Base-by-base conservation (phyloP, 148 eudicot genomes). In the Chenopodium quinoa region DNA sequence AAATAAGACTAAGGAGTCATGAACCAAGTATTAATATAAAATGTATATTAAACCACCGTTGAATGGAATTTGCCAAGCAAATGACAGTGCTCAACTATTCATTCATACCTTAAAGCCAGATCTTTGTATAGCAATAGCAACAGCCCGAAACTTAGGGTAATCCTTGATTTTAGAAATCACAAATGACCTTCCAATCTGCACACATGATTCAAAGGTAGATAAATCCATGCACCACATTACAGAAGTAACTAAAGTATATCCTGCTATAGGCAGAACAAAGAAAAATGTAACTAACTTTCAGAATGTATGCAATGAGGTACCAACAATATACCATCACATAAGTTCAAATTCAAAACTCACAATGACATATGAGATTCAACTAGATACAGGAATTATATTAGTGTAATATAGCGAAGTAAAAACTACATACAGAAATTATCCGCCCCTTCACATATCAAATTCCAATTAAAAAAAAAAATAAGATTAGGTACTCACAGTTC, bases 61-160 rank as follows among this genome's bases (percentile, higher is more conserved):
- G 31, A 25, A 65, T 74, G n/a, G 27, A 6, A 27, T 46, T 34
- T 25, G 29, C 58, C 56, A 74, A 37, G 70, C 9, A 22, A 17
- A 47, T 47, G 20, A 25, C 10, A 29, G 31, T 34, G 4, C 3
- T 32, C 54, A 65, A 7, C 22, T 25, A 71, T 3, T 83, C 82
- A 75, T 81, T 84, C 82, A 77, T 81, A 93, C 99, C 99, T 95
- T 95, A 82, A 95, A 95, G 60, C 99, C 99, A 11, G 99, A 95
- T 89, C 87, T 91, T 83, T 85, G 86, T 79, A 91, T 92, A 17
- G 97, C 99, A 88, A 93, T 86, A 74, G 93, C 93, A 88, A 95
- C 93, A 74, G 97, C 99, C 65, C 82, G 91, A 80, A 95, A 95
- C 88, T 93, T 89, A 50, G 99, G 97, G 83, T 93, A 95, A 85